Percentiles rank a stretch among this genome's conserved stretches.
Evolutionary conservation across 768 basidiomycete species (phyloP).

Genomic region (Leccinum disarticulatum): DNA sequence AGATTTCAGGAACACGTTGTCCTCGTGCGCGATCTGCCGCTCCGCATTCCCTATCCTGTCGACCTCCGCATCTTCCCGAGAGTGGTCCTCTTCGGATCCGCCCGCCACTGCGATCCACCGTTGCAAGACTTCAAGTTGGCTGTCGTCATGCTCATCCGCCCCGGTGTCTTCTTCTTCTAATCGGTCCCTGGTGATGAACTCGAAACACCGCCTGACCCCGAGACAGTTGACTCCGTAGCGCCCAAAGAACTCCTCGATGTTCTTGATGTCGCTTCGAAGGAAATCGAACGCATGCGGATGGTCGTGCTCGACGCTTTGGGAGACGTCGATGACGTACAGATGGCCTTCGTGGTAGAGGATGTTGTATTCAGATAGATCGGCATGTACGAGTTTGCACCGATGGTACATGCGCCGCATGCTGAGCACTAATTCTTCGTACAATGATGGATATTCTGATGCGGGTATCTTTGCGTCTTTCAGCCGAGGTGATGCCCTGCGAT

Average conservation of each 20-base stretch:
- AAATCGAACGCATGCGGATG: conserved; percentile 97
- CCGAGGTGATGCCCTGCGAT: conserved; percentile 81
- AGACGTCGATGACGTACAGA: conserved; percentile 95
- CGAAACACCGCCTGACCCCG: conserved; percentile 81
- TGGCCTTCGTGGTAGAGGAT: conserved; percentile 82
- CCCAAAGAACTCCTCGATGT: conserved; percentile 90
- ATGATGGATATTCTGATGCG: conserved; percentile 45
- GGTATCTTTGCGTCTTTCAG: conserved; percentile 83
- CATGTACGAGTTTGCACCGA: conserved; percentile 91
- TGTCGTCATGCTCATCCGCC: conserved; percentile 20
- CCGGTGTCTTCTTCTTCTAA: conserved; percentile 32
- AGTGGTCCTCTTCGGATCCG: conserved; percentile 17
- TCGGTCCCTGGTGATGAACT: conserved; percentile 74
- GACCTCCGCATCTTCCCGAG: conserved; percentile 13
- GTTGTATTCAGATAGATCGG: conserved; percentile 98
- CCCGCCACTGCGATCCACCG: conserved; percentile 48
- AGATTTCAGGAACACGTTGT: conserved; percentile 83
- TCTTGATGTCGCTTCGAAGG: conserved; percentile 86
- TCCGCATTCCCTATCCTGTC: conserved; percentile 15
- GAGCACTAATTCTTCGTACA: conserved; percentile 82
- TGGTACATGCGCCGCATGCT: conserved; percentile 84
- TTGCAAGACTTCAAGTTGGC: conserved; percentile 37
- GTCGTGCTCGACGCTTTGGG: conserved; percentile 97
- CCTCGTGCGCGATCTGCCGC: conserved; percentile 58
- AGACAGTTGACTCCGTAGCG: conserved; percentile 72